Conservation (phyloP, 2,329 filamentous ascomycete genomes). For the Colletotrichum sp. region DNA sequence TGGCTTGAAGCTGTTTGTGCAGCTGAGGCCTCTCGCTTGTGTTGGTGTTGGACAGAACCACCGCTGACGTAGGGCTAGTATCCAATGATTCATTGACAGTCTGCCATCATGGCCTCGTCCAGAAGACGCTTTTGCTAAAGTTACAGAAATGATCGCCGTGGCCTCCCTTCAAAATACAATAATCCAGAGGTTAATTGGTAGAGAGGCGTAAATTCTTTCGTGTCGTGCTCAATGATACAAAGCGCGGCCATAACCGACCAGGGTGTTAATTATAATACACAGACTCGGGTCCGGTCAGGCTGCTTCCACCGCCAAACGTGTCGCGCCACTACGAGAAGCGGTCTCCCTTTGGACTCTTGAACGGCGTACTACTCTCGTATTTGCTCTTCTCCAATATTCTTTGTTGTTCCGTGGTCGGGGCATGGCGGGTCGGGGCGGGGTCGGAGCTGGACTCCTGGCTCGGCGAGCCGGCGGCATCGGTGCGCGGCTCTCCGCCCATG, state of each 20-base stretch:
- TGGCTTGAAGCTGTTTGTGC: background rate
- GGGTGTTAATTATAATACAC: conserved; percentile 12
- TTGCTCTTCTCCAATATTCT: conserved; percentile 80
- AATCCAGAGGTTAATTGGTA: background rate
- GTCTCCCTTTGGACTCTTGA: conserved; percentile 81
- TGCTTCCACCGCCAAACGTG: background rate
- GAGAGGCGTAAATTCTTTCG: background rate
- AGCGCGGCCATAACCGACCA: background rate
- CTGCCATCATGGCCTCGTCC: background rate
- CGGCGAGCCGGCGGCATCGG: conserved; percentile 64
- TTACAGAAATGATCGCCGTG: background rate
- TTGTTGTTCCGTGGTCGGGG: conserved; percentile 72
- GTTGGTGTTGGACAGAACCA: background rate
- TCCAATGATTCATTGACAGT: background rate
- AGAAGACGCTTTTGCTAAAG: background rate
- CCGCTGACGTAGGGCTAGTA: background rate
- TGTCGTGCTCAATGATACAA: conserved; percentile 15
- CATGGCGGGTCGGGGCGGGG: conserved; percentile 86
- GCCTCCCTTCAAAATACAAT: background rate
- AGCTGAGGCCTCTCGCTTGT: background rate
- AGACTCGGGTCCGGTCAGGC: background rate
- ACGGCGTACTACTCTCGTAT: conserved; percentile 83
- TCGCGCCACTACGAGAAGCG: conserved; percentile 66
- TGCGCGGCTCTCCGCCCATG: conserved; percentile 58
- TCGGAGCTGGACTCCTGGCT: conserved; percentile 77